Evolutionary conservation across 2,329 filamentous ascomycete species (phyloP), one percentile per base, ranked within the genome.

Genomic region (Piedraia hortae): DNA sequence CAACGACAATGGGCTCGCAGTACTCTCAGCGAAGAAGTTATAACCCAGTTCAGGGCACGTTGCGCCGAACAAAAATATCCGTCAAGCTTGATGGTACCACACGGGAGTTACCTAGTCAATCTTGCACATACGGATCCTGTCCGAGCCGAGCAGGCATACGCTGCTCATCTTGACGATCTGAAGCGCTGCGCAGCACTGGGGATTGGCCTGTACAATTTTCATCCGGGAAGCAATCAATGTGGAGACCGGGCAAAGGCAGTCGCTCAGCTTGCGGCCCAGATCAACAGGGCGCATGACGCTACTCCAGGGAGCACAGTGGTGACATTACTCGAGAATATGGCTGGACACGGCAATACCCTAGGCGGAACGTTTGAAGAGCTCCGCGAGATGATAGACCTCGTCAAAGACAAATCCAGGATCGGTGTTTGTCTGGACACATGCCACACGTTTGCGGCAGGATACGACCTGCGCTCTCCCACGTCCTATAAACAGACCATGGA

Each of bases 401-500:
- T 93, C 12, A 59, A 78, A 11, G 64, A 89, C 43, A 88, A 90
- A 48, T 44, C 53, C 19, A 65, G 85, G 14, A 68, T 97, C 2
- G 85, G 82, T 20, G 78, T 97, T 10, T 97, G 85, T 45, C 64
- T 97, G 25, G 85, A 97, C 43, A 97, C 85, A 0, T 97, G 85
- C 47, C 85, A 97, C 46, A 67, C 78, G 26, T 93, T 93, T 44
- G 82, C 82, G 0, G 80, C 75, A 0, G 85, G 85, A 4, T 85
- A 93, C 42, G 85, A 97, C 43, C 47, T 97, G 14, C 63, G 77
- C 23, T 64, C 68, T 0, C 69, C 74, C 0, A 57, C 63, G 22
- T 57, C 69, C 0, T 90, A 89, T 43, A 51, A 59, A 15, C 47
- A 56, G 21, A 85, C 77, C 0, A 61, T 93, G 44, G 44, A 59